Percentiles rank a stretch among this genome's conserved stretches.
Evolutionary conservation across 1,284 basidiomycete species (phyloP).

Genomic region (Boletellus sp.): DNA sequence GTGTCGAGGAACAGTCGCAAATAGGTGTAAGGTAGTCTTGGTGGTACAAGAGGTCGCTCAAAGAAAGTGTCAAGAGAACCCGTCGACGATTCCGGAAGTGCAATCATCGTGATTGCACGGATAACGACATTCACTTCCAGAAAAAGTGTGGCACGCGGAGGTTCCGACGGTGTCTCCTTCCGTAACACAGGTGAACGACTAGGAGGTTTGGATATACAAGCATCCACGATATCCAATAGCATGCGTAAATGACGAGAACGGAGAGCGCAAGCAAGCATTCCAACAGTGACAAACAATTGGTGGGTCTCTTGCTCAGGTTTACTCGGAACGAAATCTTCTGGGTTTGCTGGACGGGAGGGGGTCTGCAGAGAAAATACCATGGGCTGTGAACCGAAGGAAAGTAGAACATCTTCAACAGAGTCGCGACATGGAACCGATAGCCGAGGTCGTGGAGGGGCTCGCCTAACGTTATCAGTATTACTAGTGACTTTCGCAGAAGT

Average conservation of each 20-base stretch:
- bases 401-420: slow-evolving; percentile 41
- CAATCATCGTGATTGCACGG: slow-evolving; percentile 49
- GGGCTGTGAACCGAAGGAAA: slow-evolving; percentile 58
- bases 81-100: slow-evolving; percentile 33
- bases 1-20: slow-evolving; percentile 56
- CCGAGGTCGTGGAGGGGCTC: slow-evolving; percentile 5
- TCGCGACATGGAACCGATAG: slow-evolving; percentile 11
- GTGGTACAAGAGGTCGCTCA: slow-evolving; percentile 53
- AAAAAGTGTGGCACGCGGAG: slow-evolving; percentile 16
- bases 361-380: slow-evolving; percentile 54
- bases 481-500: not conserved
- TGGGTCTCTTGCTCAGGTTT: slow-evolving; percentile 18
- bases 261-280: slow-evolving; percentile 51
- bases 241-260: slow-evolving; percentile 51
- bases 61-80: slow-evolving; percentile 42
- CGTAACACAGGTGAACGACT: slow-evolving; percentile 12
- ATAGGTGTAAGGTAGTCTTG: slow-evolving; percentile 46
- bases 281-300: slow-evolving; percentile 41
- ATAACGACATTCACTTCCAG: slow-evolving; percentile 39
- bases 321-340: slow-evolving; percentile 8
- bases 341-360: slow-evolving; percentile 25
- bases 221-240: slow-evolving; percentile 41
- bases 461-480: not conserved
- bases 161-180: slow-evolving; percentile 5
- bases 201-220: slow-evolving; percentile 34